phyloP scores from a whole-genome alignment of 495 filamentous ascomycete genomes.

The Hypoxylon fuscum region DNA sequence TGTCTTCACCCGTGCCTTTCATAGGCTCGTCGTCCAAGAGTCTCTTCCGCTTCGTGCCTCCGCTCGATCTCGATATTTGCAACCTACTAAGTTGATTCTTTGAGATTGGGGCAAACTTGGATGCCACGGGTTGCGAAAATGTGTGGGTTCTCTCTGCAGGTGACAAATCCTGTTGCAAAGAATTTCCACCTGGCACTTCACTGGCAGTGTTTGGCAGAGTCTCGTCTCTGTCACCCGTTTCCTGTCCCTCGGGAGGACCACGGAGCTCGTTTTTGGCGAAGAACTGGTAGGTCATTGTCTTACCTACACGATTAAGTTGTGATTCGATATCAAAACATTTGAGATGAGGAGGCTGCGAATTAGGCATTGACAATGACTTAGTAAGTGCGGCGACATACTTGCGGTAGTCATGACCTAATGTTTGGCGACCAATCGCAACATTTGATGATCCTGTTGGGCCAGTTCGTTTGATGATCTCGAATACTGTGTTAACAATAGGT shows the following conservation, averaged over 20 bases:
- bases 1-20: neutral
- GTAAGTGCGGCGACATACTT: slow-evolving; percentile 56
- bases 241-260: neutral
- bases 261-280: slow-evolving; percentile 38
- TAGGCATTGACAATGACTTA: slow-evolving; percentile 49
- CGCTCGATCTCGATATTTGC: slow-evolving; percentile 9
- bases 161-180: neutral
- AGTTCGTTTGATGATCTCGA: slow-evolving; percentile 55
- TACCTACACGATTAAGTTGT: slow-evolving; percentile 51
- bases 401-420: slow-evolving; percentile 53
- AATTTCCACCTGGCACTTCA: neutral
- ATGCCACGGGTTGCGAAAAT: slow-evolving; percentile 28
- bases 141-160: neutral
- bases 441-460: slow-evolving; percentile 54
- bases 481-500: slow-evolving; percentile 52
- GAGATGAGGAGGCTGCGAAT: slow-evolving; percentile 55
- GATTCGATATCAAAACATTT: slow-evolving; percentile 54
- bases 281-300: slow-evolving; percentile 58
- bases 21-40: neutral
- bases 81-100: slow-evolving; percentile 11
- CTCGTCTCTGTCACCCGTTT: neutral
- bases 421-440: slow-evolving; percentile 51
- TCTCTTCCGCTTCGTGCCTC: slow-evolving; percentile 19
- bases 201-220: neutral
- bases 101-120: slow-evolving; percentile 16